Evolutionary conservation across 2,329 filamentous ascomycete species (phyloP).

Genomic region (Hymenoscyphus salicellus): DNA sequence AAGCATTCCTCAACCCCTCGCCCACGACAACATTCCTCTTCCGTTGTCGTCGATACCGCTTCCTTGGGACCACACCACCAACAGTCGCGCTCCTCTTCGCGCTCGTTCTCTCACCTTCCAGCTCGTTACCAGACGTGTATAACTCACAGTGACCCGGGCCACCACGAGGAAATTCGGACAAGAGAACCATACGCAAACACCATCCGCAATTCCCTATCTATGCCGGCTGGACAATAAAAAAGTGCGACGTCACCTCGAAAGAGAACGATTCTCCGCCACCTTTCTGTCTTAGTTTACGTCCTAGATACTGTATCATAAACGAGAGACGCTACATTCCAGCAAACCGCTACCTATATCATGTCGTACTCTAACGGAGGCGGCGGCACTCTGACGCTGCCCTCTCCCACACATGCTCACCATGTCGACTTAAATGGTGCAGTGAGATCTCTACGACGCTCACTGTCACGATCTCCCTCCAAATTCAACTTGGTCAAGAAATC

Average conservation of each 20-base stretch:
- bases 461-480: conserved; percentile 92
- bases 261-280: conserved; percentile 8
- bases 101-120: conserved; percentile 5
- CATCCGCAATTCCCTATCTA: conserved; percentile 13
- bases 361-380: conserved; percentile 54
- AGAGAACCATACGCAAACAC: conserved; percentile 3
- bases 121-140: background rate
- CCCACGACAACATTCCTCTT: conserved; percentile 14
- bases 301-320: conserved; percentile 20
- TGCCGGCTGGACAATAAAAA: conserved; percentile 23
- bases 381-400: conserved; percentile 80
- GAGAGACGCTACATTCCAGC: conserved; percentile 27
- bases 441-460: conserved; percentile 77
- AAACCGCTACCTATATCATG: conserved; percentile 42
- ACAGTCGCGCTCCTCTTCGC: conserved; percentile 1
- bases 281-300: conserved; percentile 8
- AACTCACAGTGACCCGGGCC: background rate
- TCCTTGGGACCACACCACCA: conserved; percentile 7
- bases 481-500: conserved; percentile 60
- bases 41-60: background rate
- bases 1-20: conserved; percentile 18
- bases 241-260: conserved; percentile 12
- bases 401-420: conserved; percentile 77
- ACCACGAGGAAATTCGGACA: background rate
- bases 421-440: conserved; percentile 81